phyloP scores from a whole-genome alignment of 768 basidiomycete species.

The Boletus patriciae region DNA sequence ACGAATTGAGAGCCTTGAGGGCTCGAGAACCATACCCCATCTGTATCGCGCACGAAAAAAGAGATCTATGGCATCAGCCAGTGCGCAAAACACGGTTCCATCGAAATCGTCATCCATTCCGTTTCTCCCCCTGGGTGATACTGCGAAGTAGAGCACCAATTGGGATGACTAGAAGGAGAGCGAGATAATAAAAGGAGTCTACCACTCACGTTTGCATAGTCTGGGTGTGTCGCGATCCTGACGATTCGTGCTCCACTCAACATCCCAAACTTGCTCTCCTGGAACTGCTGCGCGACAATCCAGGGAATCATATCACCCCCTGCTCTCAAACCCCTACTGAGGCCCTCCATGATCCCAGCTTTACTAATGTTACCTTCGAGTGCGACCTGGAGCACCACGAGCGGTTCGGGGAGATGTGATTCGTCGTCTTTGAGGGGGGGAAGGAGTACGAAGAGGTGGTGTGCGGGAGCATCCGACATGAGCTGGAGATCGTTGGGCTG shows the following conservation, averaged over 20 bases:
- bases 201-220: conserved; percentile 78
- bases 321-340: conserved; percentile 79
- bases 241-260: conserved; percentile 91
- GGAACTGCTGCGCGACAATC: conserved; percentile 92
- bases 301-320: conserved; percentile 99
- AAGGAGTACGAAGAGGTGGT: conserved; percentile 93
- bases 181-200: neutral
- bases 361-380: conserved; percentile 91
- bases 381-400: conserved; percentile 95
- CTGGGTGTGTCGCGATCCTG: conserved; percentile 92
- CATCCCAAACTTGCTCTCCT: conserved; percentile 90
- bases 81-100: neutral
- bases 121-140: neutral
- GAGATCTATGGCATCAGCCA: conserved; percentile 1
- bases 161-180: neutral
- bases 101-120: neutral
- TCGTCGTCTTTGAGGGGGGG: conserved; percentile 92
- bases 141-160: neutral
- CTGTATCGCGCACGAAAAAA: conserved; percentile 37
- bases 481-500: conserved; percentile 99
- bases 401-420: conserved; percentile 87
- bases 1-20: conserved; percentile 80
- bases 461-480: conserved; percentile 94
- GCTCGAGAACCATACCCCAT: conserved; percentile 98
- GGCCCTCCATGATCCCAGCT: conserved; percentile 79